A percentile compares a stretch with the other conserved stretches of the same genome.
Conservation (phyloP, 768 basidiomycete species). For the Saitozyma sp. region DNA sequence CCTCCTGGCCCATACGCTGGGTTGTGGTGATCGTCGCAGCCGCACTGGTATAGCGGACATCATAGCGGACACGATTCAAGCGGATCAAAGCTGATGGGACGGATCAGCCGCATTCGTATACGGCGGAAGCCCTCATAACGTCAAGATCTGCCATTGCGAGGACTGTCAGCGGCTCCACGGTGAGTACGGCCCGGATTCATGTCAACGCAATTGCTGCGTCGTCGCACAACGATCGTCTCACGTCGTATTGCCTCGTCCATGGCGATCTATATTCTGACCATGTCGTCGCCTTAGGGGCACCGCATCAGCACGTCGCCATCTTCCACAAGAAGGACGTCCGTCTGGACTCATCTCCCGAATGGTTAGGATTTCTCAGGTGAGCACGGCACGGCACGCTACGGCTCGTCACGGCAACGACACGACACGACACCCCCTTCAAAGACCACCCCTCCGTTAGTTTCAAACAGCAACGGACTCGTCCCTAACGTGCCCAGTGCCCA, state of each 20-base stretch:
- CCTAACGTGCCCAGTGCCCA: slow-evolving; percentile 32
- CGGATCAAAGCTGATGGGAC: too few species aligned
- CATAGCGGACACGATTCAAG: too few species aligned
- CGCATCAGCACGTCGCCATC: slow-evolving; percentile 38
- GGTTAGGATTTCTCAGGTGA: slow-evolving; percentile 39
- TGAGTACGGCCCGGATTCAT: slow-evolving; percentile 5
- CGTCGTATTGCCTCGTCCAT: neutral
- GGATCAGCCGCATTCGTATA: slow-evolving; percentile 31
- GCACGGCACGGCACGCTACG: neutral
- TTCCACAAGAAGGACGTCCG: slow-evolving; percentile 41
- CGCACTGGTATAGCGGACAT: too few species aligned
- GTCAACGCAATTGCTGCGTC: slow-evolving; percentile 5
- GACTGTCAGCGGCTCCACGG: slow-evolving; percentile 46
- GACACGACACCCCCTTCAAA: neutral
- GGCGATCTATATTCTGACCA: neutral
- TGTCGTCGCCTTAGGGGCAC: slow-evolving; percentile 22
- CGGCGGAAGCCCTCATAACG: slow-evolving; percentile 23
- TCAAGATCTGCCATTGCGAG: slow-evolving; percentile 44
- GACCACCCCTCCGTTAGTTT: neutral
- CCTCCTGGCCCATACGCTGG: neutral
- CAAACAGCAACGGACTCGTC: neutral
- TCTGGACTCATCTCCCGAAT: slow-evolving; percentile 31
- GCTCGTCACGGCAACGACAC: too few species aligned
- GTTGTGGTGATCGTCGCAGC: too few species aligned
- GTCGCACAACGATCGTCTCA: neutral